Conservation (phyloP, 257 asterid species). For the Nicotiana attenuata region DNA sequence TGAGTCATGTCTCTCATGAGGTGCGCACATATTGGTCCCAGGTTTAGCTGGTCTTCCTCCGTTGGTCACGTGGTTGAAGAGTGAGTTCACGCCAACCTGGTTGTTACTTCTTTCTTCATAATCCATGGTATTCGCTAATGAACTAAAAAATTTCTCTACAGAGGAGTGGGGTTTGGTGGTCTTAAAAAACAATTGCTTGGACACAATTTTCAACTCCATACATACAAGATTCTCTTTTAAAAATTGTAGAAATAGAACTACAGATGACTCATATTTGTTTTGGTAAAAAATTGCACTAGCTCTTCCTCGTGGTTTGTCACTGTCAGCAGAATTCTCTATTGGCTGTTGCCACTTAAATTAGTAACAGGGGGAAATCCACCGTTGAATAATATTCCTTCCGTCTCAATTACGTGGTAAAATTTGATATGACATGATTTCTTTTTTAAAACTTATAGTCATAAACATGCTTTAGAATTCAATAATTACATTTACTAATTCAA, state of each 20-base stretch:
- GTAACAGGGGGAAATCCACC: too few species aligned
- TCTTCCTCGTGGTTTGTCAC: background rate
- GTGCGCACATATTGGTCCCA: too few species aligned
- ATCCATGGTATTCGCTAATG: background rate
- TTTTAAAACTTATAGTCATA: background rate
- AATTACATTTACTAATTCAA: too few species aligned
- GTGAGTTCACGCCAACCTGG: background rate
- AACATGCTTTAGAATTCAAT: too few species aligned
- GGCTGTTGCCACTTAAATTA: background rate
- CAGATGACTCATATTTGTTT: background rate
- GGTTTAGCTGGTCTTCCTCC: too few species aligned
- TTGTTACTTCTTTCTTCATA: background rate
- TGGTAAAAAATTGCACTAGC: background rate
- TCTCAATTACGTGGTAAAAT: too few species aligned
- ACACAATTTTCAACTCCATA: background rate
- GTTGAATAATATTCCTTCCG: too few species aligned
- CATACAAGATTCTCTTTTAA: background rate
- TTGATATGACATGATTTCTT: background rate
- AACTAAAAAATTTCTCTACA: background rate
- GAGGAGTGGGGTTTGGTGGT: background rate
- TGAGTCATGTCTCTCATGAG: too few species aligned
- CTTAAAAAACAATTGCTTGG: background rate
- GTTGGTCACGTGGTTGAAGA: too few species aligned
- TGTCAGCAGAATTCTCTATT: background rate
- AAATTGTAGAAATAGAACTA: background rate